Base-by-base conservation (phyloP, 805 yeast species). In the Teunomyces funiuensis region DNA sequence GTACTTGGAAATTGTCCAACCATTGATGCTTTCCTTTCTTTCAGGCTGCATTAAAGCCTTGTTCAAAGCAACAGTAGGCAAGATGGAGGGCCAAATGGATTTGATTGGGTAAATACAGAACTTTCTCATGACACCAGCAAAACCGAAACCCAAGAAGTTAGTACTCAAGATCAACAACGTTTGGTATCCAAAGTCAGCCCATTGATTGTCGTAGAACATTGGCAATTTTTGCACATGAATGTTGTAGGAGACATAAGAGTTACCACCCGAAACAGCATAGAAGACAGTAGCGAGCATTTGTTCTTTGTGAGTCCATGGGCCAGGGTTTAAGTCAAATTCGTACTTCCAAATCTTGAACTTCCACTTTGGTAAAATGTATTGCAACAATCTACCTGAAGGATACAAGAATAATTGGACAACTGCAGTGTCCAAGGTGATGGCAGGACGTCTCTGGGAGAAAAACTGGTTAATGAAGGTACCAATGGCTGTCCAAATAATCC, bases 251-350 rank as follows among this genome's bases (percentile, higher is more conserved):
- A 55, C 58, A 23, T 44, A 64, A 37, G 55, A 49, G 43, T 52
- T 50, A 19, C 63, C 51, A 25, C 57, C 53, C 28, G 67, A 63
- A 23, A 67, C 64, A 37, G 66, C 57, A 50, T 53, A 64, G 52
- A 66, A 65, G 14, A 71, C 52, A 6, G 87, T 76, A 1, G 83
- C 68, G 44, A 83, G 69, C 80, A 80, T 78, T 57, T 82, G 88
- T 51, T 82, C 87, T 53, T 82, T 82, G 48, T 59, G 67, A 19
- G 69, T 63, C 83, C 85, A 83, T 11, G 83, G 83, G 8, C 86
- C 84, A 2, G 83, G 83, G 55, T 79, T 79, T 36, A 80, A 55
- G 7, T 45, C 49, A 13, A 53, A 5, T 6, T 30, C 26, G 33
- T 36, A 40, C 9, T 33, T 40, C 47, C 50, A 40, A 8, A 51